Evolutionary conservation across 2,329 filamentous ascomycete genomes (phyloP).

Genomic region (Fusarium hainanense): DNA sequence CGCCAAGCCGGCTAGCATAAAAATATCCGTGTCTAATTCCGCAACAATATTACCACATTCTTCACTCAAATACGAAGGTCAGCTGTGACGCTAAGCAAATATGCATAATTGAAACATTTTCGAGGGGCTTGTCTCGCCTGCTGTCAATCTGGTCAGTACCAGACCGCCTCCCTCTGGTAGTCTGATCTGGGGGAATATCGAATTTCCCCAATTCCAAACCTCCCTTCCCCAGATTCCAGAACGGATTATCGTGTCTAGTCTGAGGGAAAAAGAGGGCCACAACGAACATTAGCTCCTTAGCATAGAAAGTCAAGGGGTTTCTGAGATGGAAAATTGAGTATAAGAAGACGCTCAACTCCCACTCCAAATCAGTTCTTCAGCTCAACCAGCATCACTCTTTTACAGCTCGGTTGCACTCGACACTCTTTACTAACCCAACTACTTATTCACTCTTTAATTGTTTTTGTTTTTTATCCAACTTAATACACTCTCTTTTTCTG

Average conservation of each 20-base stretch:
- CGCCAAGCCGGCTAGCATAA: background rate
- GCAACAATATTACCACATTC: slow-evolving; percentile 3
- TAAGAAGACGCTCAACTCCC: slow-evolving; percentile 26
- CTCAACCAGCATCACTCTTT: slow-evolving; percentile 36
- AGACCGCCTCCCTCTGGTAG: slow-evolving; percentile 2
- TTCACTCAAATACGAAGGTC: background rate
- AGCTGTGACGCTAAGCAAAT: background rate
- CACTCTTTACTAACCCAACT: slow-evolving; percentile 30
- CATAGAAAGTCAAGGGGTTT: background rate
- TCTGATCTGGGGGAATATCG: slow-evolving; percentile 23
- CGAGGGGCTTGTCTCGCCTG: slow-evolving; percentile 10
- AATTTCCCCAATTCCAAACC: slow-evolving; percentile 33
- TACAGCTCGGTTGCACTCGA: slow-evolving; percentile 35
- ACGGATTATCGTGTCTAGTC: background rate
- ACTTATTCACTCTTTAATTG: slow-evolving; percentile 18
- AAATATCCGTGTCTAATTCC: background rate
- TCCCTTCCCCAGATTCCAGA: slow-evolving; percentile 13
- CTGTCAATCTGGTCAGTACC: background rate
- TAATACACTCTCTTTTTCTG: slow-evolving; percentile 14
- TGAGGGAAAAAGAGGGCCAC: background rate
- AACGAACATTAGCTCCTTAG: rapidly evolving
- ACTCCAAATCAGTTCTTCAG: slow-evolving; percentile 25
- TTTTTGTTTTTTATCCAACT: slow-evolving; percentile 25
- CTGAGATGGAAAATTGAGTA: background rate
- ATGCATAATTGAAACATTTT: slow-evolving; percentile 17